Conservation (phyloP, 2,329 filamentous ascomycete species). For the Hysterium pulicare region DNA sequence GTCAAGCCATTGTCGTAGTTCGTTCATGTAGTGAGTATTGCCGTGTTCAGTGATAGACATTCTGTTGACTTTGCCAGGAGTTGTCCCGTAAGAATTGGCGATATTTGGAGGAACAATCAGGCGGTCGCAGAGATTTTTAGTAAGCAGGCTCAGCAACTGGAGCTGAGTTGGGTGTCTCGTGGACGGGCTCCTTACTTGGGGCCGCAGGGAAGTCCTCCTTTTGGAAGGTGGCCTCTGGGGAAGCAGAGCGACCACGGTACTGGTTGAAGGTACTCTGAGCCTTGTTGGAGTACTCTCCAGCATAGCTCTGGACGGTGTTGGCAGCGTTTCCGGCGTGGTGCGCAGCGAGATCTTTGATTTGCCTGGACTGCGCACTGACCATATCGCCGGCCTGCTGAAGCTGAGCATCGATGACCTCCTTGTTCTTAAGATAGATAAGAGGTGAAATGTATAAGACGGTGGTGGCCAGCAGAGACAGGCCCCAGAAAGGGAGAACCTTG, state of each 20-base stretch:
- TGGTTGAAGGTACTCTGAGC: conserved; percentile 51
- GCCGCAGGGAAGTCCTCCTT: conserved; percentile 30
- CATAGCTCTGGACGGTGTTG: conserved; percentile 56
- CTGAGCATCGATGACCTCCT: conserved; percentile 61
- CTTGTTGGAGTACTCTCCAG: conserved; percentile 59
- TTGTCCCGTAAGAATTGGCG: neutral
- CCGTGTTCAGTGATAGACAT: too few relatives aligned
- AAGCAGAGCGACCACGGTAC: conserved; percentile 36
- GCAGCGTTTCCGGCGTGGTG: conserved; percentile 59
- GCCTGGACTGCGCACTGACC: conserved; percentile 56
- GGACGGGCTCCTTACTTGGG: conserved; percentile 16
- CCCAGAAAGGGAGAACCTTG: conserved; percentile 65
- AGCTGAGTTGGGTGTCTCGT: conserved; percentile 9
- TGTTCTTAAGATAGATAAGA: conserved; percentile 63
- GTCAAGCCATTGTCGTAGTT: too few relatives aligned
- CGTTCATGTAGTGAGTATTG: too few relatives aligned
- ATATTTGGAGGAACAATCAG: neutral
- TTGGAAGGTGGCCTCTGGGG: conserved; percentile 31
- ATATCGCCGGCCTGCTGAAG: conserved; percentile 53
- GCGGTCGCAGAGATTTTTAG: conserved; percentile 11
- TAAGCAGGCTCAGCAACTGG: conserved; percentile 25
- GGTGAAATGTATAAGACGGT: conserved; percentile 57
- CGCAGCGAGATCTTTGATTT: conserved; percentile 58
- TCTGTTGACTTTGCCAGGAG: too few relatives aligned
- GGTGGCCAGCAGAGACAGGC: conserved; percentile 56